Evolutionary conservation across 306 rosid species (phyloP), one percentile per base, ranked within the genome.

Genomic region (Fagus crenata): DNA sequence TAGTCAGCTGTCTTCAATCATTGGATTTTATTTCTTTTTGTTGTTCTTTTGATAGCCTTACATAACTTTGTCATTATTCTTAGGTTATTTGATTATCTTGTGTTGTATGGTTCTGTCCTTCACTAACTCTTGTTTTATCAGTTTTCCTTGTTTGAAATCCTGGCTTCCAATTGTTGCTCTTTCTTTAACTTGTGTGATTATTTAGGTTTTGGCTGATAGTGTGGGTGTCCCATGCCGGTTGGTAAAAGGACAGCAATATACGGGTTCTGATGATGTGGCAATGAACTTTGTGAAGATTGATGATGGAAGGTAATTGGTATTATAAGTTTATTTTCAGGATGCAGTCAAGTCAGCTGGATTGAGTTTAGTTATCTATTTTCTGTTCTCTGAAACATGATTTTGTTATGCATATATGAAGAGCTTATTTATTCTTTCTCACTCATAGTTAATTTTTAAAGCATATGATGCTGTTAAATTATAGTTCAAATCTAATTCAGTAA

Each of bases 141-240:
- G 41, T 70, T 36, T 37, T 40, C 76, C 61, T 40, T 35, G 1
- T 39, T 40, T 22, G 46, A 76, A 63, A 67, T 71, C 72, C 51
- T 58, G 65, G 54, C 51, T 69, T 42, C 32, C 33, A 2, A 51
- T 28, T 32, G 75, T 46, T n/a, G 36, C 49, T 60, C 71, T 67
- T 71, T 39, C 77, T 46, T 71, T 67, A 69, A 56, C 59, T 17
- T 53, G 17, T 69, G 15, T 54, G 74, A 32, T 35, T 77, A 69
- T 76, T 75, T 71, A 95, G 99, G 92, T 89, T 86, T 89, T 95
- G 90, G 96, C 99, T 22, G 99, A 95, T 86, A 83, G 89, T 73
- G 91, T 90, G 84, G 91, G 91, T 65, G 78, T 95, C 72, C 97
- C 97, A 28, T 92, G 97, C 79, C 94, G 93, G 51, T 82, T 95